These are phyloP conservation scores for Candida tibetensis DNA, from an alignment of 805 yeast species.

Conservation along the genomic window DNA sequence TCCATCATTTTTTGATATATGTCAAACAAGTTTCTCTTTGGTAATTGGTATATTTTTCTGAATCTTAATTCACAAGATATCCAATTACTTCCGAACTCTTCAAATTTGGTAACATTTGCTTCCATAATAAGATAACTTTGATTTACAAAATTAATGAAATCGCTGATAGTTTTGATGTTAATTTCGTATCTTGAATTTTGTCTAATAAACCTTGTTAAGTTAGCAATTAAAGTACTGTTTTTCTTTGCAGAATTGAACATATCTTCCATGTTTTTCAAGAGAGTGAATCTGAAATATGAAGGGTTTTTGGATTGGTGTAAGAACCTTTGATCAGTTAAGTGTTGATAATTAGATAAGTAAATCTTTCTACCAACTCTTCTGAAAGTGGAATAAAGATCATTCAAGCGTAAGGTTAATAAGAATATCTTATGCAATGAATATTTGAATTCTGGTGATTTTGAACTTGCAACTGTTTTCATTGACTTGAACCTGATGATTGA, in stretches of 20 bases:
- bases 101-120: conserved; percentile 28
- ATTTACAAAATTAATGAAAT: conserved; percentile 39
- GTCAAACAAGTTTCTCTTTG: conserved; percentile 20
- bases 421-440: conserved; percentile 47
- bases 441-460: conserved; percentile 30
- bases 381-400: conserved; percentile 48
- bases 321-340: conserved; percentile 43
- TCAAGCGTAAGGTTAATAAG: conserved; percentile 43
- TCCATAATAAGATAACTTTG: conserved; percentile 37
- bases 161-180: conserved; percentile 35
- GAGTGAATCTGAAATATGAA: conserved; percentile 26
- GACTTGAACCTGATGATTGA: conserved; percentile 17
- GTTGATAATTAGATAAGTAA: conserved; percentile 42
- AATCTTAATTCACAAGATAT: conserved; percentile 40
- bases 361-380: conserved; percentile 48
- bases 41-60: conserved; percentile 34
- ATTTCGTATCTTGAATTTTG: conserved; percentile 35
- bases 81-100: conserved; percentile 43
- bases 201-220: conserved; percentile 45
- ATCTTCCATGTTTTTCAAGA: conserved; percentile 33
- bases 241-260: conserved; percentile 44
- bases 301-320: conserved; percentile 24
- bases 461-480: conserved; percentile 14
- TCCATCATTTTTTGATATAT: conserved; percentile 12
- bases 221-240: conserved; percentile 48